Percentiles rank a stretch among this genome's conserved stretches.
Conservation (phyloP, 345 rosid genomes). For the Citrus glauca region DNA sequence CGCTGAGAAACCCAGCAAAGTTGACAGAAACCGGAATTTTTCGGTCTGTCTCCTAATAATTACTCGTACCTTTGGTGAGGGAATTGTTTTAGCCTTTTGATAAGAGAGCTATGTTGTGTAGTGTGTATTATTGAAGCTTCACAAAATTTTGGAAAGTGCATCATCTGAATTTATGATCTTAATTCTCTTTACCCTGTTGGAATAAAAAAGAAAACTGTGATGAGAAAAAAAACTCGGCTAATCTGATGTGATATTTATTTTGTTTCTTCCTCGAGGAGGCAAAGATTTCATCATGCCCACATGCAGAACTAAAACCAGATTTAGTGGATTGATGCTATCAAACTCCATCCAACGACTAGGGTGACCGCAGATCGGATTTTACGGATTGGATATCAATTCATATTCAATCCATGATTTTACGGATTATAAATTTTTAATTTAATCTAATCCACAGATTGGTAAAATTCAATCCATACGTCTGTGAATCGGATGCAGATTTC, state of each 20-base stretch:
- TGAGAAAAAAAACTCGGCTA: not conserved
- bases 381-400: rapidly evolving
- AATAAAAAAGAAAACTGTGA: not conserved
- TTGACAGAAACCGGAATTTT: not conserved
- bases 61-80: not conserved
- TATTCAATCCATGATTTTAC: no score
- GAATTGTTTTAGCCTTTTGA: not conserved
- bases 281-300: not conserved
- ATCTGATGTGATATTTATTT: not conserved
- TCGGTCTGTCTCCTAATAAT: not conserved
- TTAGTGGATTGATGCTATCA: not conserved
- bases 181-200: not conserved
- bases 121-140: not conserved
- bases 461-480: no score
- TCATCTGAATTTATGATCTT: no score
- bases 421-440: no score
- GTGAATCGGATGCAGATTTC: rapidly evolving
- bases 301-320: not conserved
- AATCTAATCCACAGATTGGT: no score
- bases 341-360: not conserved
- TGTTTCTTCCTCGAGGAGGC: not conserved
- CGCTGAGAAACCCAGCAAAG: not conserved
- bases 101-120: not conserved
- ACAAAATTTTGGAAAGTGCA: no score
- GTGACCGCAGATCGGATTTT: no score